Percentiles rank a stretch among this genome's conserved stretches.
These are phyloP conservation scores for Dactylonectria macrodidyma DNA, from an alignment of 2,329 filamentous ascomycete species.

Conservation along the genomic window DNA sequence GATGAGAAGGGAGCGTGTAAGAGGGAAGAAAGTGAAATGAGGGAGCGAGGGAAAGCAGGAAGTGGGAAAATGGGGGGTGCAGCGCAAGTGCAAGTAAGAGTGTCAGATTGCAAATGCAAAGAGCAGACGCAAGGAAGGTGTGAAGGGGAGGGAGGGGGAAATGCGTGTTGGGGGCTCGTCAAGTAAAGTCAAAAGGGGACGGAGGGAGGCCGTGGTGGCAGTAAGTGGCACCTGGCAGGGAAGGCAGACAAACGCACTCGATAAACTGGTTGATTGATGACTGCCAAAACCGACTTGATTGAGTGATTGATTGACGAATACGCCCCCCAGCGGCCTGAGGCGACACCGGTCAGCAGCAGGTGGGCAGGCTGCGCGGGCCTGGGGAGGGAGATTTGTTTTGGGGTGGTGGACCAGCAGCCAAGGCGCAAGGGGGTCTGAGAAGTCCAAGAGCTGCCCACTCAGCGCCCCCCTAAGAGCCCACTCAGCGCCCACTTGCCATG, in stretches of 20 bases:
- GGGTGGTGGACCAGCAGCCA: conserved; percentile 29
- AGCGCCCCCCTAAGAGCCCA: conserved; percentile 16
- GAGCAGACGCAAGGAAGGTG: conserved; percentile 47
- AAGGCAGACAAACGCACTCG: conserved; percentile 26
- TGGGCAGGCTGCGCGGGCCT: conserved; percentile 24
- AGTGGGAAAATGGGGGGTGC: conserved; percentile 37
- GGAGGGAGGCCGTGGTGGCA: conserved; percentile 39
- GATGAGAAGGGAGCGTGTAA: conserved; percentile 48
- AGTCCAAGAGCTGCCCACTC: conserved; percentile 23
- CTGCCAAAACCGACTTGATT: conserved; percentile 38
- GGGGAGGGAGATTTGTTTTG: conserved; percentile 26
- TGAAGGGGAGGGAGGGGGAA: conserved; percentile 38
- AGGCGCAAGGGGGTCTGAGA: conserved; percentile 28
- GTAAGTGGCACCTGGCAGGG: conserved; percentile 36
- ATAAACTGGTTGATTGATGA: conserved; percentile 38
- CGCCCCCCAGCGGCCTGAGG: conserved; percentile 42
- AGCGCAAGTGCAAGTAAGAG: conserved; percentile 29
- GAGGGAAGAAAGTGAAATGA: conserved; percentile 43
- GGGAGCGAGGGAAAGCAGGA: conserved; percentile 47
- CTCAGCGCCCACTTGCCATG: conserved; percentile 22
- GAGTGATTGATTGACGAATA: conserved; percentile 43
- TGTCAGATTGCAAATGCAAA: conserved; percentile 26
- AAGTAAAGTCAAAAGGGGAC: conserved; percentile 44
- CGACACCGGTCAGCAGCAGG: conserved; percentile 36
- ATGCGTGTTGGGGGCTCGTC: conserved; percentile 36